Evolutionary conservation across 768 basidiomycete genomes (phyloP).

Genomic region (Boletus rex-veris): DNA sequence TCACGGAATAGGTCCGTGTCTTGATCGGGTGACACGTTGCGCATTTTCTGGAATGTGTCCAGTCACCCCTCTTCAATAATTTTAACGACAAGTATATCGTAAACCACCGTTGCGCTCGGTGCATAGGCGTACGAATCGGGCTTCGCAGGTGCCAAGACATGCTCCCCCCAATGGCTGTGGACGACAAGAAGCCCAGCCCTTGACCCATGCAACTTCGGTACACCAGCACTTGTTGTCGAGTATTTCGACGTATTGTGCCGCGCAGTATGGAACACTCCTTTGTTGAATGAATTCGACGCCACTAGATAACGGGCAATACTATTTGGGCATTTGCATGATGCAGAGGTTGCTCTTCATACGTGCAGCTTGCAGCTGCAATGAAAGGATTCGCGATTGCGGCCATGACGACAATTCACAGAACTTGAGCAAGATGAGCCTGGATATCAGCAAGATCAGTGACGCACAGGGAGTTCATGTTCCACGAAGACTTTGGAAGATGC

Average conservation of each 20-base stretch:
- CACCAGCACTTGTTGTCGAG: constrained; percentile 3
- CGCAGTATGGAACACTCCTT: constrained; percentile 23
- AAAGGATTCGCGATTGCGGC: constrained; percentile 11
- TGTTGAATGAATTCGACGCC: constrained; percentile 23
- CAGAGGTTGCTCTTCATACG: constrained; percentile 6
- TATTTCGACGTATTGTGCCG: constrained; percentile 5
- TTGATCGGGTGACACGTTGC: constrained; percentile 26
- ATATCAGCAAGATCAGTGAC: constrained; percentile 15
- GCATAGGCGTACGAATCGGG: constrained; percentile 18
- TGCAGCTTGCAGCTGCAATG: constrained; percentile 3
- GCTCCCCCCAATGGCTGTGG: constrained; percentile 12
- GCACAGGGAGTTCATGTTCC: constrained; percentile 20
- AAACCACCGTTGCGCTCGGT: constrained; percentile 20
- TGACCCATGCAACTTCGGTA: constrained; percentile 22
- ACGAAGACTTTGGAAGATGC: constrained; percentile 13
- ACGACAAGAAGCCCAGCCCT: constrained; percentile 18
- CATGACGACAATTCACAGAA: constrained; percentile 29
- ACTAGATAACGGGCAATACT: constrained; percentile 24
- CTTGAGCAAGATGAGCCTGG: constrained; percentile 5
- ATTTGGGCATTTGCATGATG: constrained; percentile 21
- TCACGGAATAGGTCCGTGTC: constrained; percentile 10
- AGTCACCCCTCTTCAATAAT: constrained; percentile 8
- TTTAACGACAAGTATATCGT: constrained; percentile 13
- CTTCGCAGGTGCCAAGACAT: constrained; percentile 11
- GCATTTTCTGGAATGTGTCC: constrained; percentile 21